Base-by-base conservation (phyloP, 1,139 yeast species). In the Suhomyces wounanorum region DNA sequence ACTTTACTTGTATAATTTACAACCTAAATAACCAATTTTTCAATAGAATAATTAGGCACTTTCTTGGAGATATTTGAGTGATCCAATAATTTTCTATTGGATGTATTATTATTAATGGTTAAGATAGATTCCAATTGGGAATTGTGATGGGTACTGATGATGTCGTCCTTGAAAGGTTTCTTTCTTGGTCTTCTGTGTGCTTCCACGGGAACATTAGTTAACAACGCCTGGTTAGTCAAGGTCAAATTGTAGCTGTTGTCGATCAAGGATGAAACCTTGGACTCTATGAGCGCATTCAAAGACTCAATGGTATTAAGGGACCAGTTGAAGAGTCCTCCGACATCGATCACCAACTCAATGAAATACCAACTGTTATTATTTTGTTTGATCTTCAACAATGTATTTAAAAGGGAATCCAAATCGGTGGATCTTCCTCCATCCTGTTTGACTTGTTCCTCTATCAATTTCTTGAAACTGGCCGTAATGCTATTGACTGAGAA, bases 281-380 rank as follows among this genome's bases (percentile, higher is more conserved):
- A 58, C 48, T 75, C 77, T 9, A 87, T 72, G 21, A 78, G 70
- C 18, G 60, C 63, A 25, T 75, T 70, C 52, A 87, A 68, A 40
- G 70, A 73, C 14, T 66, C 63, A 39, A 86, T 69, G 42, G 83
- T 76, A 10, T 71, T 71, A 26, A 71, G 72, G 47, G 79, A 77
- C 82, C 88, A 84, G 37, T 84, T 80, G 60, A 86, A 82, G 43
- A 87, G 68, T 0, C 95, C 95, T 49, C 86, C 87, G 7, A 88
- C 84, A 64, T 87, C 95, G 50, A 88, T 77, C 43, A 87, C 76
- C 33, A 84, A 76, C 48, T 85, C 82, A 48, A 87, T 69, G 25
- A 87, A 67, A 50, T 75, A 78, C 80, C 85, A 85, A 25, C 88
- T 86, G 55, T 76, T 77, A 40, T 59, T 55, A 49, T 59, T 66